Evolutionary conservation across 108 stramenopile species (phyloP), one percentile per base, ranked within the genome.

Genomic region (Nitzschia putrida): DNA sequence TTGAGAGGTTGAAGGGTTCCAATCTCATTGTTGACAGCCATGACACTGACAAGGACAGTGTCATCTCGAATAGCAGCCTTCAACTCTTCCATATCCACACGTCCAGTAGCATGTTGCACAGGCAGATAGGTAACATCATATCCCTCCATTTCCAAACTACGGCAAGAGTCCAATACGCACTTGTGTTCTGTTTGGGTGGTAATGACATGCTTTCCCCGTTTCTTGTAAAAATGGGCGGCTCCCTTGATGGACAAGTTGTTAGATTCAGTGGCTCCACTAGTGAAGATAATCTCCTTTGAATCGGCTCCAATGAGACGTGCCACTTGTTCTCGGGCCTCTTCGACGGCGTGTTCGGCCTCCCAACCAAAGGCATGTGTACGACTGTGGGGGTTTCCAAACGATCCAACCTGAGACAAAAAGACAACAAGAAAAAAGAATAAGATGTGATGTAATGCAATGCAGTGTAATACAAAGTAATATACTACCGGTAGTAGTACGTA

Each of bases 11-110:
- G 99, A 22, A 97, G 65, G 26, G 97, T 97, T 12, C 99, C 99
- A 75, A 98, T 99, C 83, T 99, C 99, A 81, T 99, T 99, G 87
- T 99, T 99, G 53, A 99, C 97, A 11, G 96, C 98, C 99, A 99
- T 98, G 64, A 99, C 88, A 59, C 88, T 90, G 38, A 97, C 88
- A 57, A 97, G 66, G n/a, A 85, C 74, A 25, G 99, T 99, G 58
- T 99, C 97, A 13, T 85, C 92, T 22, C 96, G 89, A 76, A 98
- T 88, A 50, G 92, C 91, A 18, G 68, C 83, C 70, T 87, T 75
- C 29, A 99, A 84, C 72, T 91, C 74, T 16, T 94, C 81, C 81
- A 98, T 83, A 77, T 97, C 91, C 22, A 99, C 82, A 22, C 95
- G 80, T 21, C 99, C 99, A 23, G 95, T 98, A 10, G 84, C 64